Percentiles rank a stretch among this genome's conserved stretches.
These are phyloP conservation scores for Trypanosoma avium DNA, from an alignment of 208 protist genomes.

Conservation along the genomic window DNA sequence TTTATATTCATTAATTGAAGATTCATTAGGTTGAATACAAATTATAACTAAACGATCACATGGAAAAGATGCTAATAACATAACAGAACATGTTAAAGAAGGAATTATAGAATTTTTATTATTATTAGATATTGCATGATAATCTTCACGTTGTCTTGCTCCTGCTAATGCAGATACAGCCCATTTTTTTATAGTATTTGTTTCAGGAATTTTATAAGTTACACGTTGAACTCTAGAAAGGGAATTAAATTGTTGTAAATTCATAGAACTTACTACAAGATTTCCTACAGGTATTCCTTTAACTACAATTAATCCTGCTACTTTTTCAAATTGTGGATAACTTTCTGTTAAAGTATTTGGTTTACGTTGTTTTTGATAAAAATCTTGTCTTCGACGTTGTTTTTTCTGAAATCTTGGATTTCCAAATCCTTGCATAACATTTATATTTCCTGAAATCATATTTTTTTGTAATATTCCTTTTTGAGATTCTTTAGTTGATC, in stretches of 20 bases:
- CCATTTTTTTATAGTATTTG: slow-evolving; percentile 1
- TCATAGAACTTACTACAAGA: slow-evolving; percentile 29
- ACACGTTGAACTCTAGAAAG: slow-evolving; percentile 5
- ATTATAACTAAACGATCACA: slow-evolving; percentile 19
- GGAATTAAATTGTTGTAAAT: slow-evolving; percentile 18
- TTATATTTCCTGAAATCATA: not conserved
- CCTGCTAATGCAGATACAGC: slow-evolving; percentile 12
- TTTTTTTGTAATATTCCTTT: no score
- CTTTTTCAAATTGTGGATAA: slow-evolving; percentile 18
- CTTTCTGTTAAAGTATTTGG: not conserved
- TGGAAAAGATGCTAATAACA: slow-evolving; percentile 27
- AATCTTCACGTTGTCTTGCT: slow-evolving; percentile 1
- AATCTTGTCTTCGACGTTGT: not conserved
- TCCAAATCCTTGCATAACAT: not conserved
- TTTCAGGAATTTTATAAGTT: not conserved
- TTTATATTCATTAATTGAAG: slow-evolving; percentile 20
- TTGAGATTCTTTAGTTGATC: no score
- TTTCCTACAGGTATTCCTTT: slow-evolving; percentile 18
- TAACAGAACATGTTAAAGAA: slow-evolving; percentile 18
- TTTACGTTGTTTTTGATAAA: not conserved
- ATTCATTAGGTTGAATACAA: slow-evolving; percentile 9
- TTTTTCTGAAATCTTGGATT: not conserved
- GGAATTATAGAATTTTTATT: not conserved
- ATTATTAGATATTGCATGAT: not conserved
- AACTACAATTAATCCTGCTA: slow-evolving; percentile 1